Conservation (phyloP, 352 stramenopile species). For the Pythium aquatile region DNA sequence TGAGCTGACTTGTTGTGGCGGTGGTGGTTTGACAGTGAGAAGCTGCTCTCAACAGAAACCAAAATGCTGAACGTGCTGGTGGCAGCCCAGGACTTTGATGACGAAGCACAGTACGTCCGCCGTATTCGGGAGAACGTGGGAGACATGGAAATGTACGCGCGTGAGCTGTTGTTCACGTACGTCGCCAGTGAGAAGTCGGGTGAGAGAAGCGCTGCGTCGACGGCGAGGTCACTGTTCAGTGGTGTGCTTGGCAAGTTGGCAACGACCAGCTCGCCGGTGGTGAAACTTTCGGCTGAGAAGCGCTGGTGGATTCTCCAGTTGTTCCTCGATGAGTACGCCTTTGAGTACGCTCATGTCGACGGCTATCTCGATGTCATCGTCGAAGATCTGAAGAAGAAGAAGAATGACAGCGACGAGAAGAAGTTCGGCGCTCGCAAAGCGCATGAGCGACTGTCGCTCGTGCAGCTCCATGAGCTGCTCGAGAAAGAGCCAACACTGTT, state of each 20-base stretch:
- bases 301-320: conserved; percentile 22
- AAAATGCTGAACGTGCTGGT: neutral
- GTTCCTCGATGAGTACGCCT: conserved; percentile 40
- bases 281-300: conserved; percentile 5
- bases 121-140: neutral
- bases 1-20: neutral
- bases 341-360: conserved; percentile 39
- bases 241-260: neutral
- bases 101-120: neutral
- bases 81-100: neutral
- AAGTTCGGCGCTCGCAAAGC: conserved; percentile 36
- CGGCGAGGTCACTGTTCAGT: neutral
- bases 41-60: neutral
- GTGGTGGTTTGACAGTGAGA: neutral
- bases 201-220: neutral
- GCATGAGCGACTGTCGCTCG: conserved; percentile 36
- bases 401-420: neutral
- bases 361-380: conserved; percentile 39
- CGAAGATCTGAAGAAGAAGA: conserved; percentile 33
- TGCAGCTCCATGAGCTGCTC: conserved; percentile 34
- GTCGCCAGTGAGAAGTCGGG: neutral
- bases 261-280: neutral
- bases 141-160: conserved; percentile 27
- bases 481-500: conserved; percentile 11
- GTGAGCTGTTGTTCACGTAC: conserved; percentile 12